Conservation (phyloP, 2,329 filamentous ascomycete species). For the Aspergillus fumigatus region DNA sequence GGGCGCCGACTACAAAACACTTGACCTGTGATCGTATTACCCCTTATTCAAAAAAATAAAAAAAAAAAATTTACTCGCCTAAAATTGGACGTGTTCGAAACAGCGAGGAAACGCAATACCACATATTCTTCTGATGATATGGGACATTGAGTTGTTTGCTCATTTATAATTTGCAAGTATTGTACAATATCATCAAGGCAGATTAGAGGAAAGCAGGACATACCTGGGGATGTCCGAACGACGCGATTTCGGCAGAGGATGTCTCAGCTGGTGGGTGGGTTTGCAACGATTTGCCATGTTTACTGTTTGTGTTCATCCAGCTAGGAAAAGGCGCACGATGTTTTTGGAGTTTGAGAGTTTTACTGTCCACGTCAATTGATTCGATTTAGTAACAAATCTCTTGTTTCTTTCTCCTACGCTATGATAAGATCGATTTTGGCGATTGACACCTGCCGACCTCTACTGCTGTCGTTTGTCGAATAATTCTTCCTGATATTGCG, state of each 20-base stretch:
- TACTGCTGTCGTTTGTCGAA: neutral
- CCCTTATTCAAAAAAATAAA: slow-evolving; percentile 3
- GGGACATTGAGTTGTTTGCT: neutral
- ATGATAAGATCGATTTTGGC: neutral
- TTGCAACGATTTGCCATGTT: slow-evolving; percentile 15
- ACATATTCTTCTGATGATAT: neutral
- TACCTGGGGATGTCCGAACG: neutral
- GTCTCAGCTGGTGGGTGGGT: slow-evolving; percentile 9
- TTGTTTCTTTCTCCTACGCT: neutral
- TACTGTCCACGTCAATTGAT: neutral
- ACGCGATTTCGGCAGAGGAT: slow-evolving; percentile 1
- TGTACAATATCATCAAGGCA: slow-evolving; percentile 18
- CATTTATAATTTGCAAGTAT: slow-evolving; percentile 18
- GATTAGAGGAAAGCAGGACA: neutral
- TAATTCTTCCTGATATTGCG: neutral
- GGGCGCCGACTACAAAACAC: slow-evolving; percentile 39
- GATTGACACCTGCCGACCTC: neutral
- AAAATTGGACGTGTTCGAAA: slow-evolving; percentile 1
- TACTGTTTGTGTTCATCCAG: slow-evolving; percentile 15
- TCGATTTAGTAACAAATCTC: neutral
- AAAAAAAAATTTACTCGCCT: too few relatives aligned
- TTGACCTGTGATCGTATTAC: slow-evolving; percentile 34
- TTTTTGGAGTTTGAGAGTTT: slow-evolving; percentile 12
- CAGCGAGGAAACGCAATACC: neutral
- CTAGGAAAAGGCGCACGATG: slow-evolving; percentile 28